Evolutionary conservation across 345 rosid genomes (phyloP).

Genomic region (Lagerstroemia speciosa): DNA sequence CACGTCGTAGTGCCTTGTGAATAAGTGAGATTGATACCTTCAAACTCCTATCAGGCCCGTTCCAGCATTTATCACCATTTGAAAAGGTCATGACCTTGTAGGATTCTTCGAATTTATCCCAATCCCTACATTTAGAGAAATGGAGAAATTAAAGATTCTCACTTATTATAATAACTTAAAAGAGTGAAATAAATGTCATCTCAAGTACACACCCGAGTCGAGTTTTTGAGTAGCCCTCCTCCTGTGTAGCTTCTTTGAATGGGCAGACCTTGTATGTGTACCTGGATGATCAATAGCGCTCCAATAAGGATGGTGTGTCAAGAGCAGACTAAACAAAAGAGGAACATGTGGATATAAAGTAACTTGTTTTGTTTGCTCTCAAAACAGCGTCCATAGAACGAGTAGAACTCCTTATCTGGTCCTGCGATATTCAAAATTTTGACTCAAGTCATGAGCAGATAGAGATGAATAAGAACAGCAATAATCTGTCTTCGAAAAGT

Average conservation of each 20-base stretch:
- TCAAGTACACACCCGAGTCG: conserved; percentile 59
- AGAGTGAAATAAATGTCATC: background rate
- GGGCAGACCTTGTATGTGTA: conserved; percentile 91
- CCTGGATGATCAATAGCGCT: conserved; percentile 31
- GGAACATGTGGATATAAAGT: conserved; percentile 3
- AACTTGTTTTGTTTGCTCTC: conserved; percentile 93
- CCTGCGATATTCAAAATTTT: conserved; percentile 37
- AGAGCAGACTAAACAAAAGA: background rate
- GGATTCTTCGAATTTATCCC: conserved; percentile 71
- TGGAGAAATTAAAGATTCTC: background rate
- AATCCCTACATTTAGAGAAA: conserved; percentile 32
- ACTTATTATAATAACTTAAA: background rate
- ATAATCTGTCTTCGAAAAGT: background rate
- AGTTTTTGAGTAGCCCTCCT: conserved; percentile 60
- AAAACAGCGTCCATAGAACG: conserved; percentile 72
- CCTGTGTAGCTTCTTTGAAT: conserved; percentile 80
- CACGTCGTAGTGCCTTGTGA: background rate
- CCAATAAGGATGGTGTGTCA: background rate
- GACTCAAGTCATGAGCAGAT: background rate
- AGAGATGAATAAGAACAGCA: background rate
- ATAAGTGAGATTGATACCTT: conserved; percentile 37
- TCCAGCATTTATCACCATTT: conserved; percentile 91
- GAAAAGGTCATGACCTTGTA: conserved; percentile 59
- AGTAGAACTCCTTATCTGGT: conserved; percentile 83
- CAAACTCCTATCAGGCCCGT: conserved; percentile 88